phyloP scores from a whole-genome alignment of 1,284 basidiomycete species.

The Cutaneotrichosporon arboriforme region DNA sequence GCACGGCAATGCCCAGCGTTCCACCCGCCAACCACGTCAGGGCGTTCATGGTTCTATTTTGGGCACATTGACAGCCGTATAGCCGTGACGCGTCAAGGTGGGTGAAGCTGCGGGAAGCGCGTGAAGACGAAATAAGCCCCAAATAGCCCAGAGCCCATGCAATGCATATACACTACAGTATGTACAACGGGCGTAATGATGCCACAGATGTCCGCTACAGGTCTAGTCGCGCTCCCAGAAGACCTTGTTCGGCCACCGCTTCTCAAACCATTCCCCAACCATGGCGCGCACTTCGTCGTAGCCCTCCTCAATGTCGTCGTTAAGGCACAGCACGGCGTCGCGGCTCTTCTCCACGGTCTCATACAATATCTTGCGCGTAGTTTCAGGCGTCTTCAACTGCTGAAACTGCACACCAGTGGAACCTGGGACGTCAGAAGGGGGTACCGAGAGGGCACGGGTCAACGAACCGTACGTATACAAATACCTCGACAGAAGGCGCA shows the following conservation, averaged over 20 bases:
- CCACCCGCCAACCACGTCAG: too few species aligned
- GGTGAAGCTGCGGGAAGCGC: too few species aligned
- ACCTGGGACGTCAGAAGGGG: background rate
- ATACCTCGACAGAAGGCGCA: conserved; percentile 51
- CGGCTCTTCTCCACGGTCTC: conserved; percentile 19
- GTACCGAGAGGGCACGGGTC: too few species aligned
- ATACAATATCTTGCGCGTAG: conserved; percentile 22
- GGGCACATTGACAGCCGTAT: too few species aligned
- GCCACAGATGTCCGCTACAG: too few species aligned
- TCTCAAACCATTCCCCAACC: conserved; percentile 39
- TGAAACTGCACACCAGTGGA: conserved; percentile 11
- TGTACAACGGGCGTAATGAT: too few species aligned
- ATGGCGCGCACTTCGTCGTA: conserved; percentile 29
- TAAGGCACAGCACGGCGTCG: conserved; percentile 35
- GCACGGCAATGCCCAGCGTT: too few species aligned
- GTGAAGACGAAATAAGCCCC: too few species aligned
- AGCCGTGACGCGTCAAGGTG: too few species aligned
- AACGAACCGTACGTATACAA: conserved; percentile 44
- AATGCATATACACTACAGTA: too few species aligned
- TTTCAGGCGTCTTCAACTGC: conserved; percentile 41
- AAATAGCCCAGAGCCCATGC: too few species aligned
- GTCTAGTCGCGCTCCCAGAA: conserved; percentile 32
- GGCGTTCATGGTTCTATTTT: too few species aligned
- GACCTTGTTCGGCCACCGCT: conserved; percentile 35
- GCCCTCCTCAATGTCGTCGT: conserved; percentile 41